These are phyloP conservation scores for Stagonosporopsis tanaceti DNA, from an alignment of 2,329 filamentous ascomycete species.

Conservation along the genomic window DNA sequence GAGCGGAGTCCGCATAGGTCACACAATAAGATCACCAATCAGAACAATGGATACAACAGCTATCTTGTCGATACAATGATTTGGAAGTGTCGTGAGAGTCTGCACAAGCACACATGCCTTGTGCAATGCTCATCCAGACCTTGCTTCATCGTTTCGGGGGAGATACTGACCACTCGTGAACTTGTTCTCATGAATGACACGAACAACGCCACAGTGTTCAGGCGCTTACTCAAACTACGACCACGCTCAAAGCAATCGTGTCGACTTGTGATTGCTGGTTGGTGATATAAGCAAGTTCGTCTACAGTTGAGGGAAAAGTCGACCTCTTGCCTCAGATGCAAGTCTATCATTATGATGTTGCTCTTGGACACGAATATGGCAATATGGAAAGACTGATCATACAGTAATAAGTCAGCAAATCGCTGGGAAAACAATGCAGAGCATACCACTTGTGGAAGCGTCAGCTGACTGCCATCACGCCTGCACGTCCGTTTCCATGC, in stretches of 20 bases:
- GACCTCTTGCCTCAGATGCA: neutral
- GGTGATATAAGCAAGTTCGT: neutral
- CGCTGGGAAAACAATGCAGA: neutral
- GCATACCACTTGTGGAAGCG: too few relatives aligned
- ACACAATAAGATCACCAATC: constrained; percentile 1
- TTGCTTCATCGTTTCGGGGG: neutral
- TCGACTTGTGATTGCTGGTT: neutral
- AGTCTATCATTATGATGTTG: neutral
- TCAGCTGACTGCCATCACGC: too few relatives aligned
- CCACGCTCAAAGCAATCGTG: neutral
- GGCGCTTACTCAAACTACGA: neutral
- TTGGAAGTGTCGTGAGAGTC: constrained; percentile 3
- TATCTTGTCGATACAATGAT: constrained; percentile 2
- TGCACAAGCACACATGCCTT: neutral
- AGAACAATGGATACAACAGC: constrained; percentile 8
- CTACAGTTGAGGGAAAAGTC: neutral
- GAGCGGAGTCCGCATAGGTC: constrained; percentile 1
- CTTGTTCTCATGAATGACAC: neutral
- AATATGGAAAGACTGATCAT: neutral
- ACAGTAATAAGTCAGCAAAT: neutral
- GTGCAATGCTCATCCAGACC: constrained; percentile 1
- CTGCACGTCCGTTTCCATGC: neutral
- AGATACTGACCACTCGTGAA: neutral
- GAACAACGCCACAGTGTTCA: neutral
- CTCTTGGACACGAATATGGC: neutral